Base-by-base conservation (phyloP, 306 rosid genomes). In the Pueraria montana region DNA sequence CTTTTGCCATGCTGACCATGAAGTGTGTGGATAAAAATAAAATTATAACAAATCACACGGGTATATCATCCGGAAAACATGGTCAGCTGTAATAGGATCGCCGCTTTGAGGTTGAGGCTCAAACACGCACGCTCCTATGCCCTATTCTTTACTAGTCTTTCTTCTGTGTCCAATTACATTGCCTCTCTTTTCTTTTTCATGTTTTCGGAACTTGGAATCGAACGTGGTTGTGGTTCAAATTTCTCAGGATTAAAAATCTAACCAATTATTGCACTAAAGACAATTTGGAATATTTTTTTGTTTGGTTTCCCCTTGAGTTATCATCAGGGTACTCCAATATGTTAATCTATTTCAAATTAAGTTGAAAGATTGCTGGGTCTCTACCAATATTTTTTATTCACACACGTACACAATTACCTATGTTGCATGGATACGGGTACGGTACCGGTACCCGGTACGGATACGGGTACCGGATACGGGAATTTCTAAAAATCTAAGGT, bases 1-100 rank as follows among this genome's bases (percentile, higher is more conserved):
- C 63, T 50, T 81, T 77, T 53, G 48, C n/a, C 53, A 55, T 32
- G 82, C 46, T 72, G 84, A 65, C 36, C 49, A 77, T 62, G 23
- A 27, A 20, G 65, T 58, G 40, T 27, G 49, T 32, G 58, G 72
- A 53, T 42, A 18, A 17, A 32, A 72, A 53, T 42, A 18, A 17
- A 32, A 72, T 55, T 18, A 34, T 13, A 40, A 34, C 40, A 59
- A 63, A 70, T 55, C 77, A 55, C 64, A 67, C 84, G 81, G 26
- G 56, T 12, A 34, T 79, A 23, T 75, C 58, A 40, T 81, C 84
- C 86, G 76, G 76, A 84, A 87, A 78, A 84, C 86, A 87, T 43
- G 87, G 52, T 72, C 83, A 81, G 62, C 62, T 73, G 72, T 84
- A 84, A 14, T 78, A 40, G 80, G 86, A 81, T 87, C 84, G 82